Evolutionary conservation across 2,329 filamentous ascomycete genomes (phyloP), one percentile per base, ranked within the genome.

Genomic region (Colletotrichum sp.): DNA sequence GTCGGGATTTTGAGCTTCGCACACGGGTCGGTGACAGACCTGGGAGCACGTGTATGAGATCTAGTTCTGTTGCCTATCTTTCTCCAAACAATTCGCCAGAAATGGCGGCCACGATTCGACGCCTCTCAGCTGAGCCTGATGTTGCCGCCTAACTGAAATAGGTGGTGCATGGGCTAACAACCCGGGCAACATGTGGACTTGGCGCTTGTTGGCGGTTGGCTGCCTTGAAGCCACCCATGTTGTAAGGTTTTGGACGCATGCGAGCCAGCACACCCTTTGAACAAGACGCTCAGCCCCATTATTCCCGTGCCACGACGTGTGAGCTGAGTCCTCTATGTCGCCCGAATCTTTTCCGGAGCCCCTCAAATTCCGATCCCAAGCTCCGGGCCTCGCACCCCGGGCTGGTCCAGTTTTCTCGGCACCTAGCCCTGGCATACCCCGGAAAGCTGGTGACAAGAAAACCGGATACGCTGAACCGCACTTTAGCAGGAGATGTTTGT

Each of bases 391-490:
- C 38, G 3, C 4, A 48, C 18, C 43, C 10, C 43, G 43, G 18
- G 0, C 43, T 48, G 43, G 9, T n/a, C 43, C 43, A 48, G 1
- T 1, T n/a, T 48, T 48, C 43, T 48, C 43, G 43, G 18, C 18
- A 1, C 43, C 43, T n/a, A 48, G 18, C 18, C 18, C 18, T 1
- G 43, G 43, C 18, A 6, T 1, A 21, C 18, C 18, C 43, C 10
- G 43, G 43, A 0, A 48, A 48, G 43, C 18, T 21, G 43, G 18
- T n/a, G 9, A 13, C 10, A 43, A 43, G 38, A 43, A 43, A n/a
- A 0, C 43, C 43, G 10, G 10, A 48, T 48, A 48, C 9, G 0
- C 10, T 0, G 43, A 48, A 21, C 43, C 18, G 8, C 0, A n/a
- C 5, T 2, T n/a, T n/a, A n/a, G 38, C 0, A 48, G 38, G 38